Evolutionary conservation across 495 filamentous ascomycete genomes (phyloP), one percentile per base, ranked within the genome.

Genomic region (Xylaria curta): DNA sequence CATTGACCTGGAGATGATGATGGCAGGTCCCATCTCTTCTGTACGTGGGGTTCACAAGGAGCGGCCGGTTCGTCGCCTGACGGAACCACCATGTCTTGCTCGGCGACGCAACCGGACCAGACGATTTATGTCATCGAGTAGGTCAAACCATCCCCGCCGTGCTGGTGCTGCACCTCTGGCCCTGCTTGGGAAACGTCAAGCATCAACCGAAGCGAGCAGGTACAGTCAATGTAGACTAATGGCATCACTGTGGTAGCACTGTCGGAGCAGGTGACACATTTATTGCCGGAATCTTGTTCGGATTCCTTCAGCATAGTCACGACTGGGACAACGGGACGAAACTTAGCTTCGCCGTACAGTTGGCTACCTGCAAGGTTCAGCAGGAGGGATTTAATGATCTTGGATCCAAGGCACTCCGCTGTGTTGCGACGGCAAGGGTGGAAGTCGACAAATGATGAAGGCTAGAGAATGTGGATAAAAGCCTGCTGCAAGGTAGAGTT

Each of bases 241-340:
- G 38, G 40, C 74, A 69, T 72, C 75, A 69, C 72, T 74, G 74
- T 67, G 72, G 73, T 76, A 93, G 90, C 74, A 86, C 90, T 12
- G 86, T 92, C 61, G 91, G 91, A 56, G 91, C 91, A 69, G 91
- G 91, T 74, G 91, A 94, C 76, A 93, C 91, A 1, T 93, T 94
- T 73, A 89, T 92, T 71, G 91, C 91, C 9, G 91, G 90, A 31
- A 88, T 93, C 78, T 78, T 93, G 53, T 93, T 89, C 76, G 86
- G 84, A 24, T 75, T 91, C 72, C 79, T 85, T 58, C 87, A 82
- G 73, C 86, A 85, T 74, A 70, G 73, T 31, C 73, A 84, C 26
- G 83, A 85, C 72, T 90, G 88, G 89, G 76, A 82, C 73, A 75
- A 84, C 24, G 72, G 79, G 62, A 78, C 78, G 64, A 90, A 84